phyloP scores from a whole-genome alignment of 2,329 filamentous ascomycete species.

The Colletotrichum cuscutae region DNA sequence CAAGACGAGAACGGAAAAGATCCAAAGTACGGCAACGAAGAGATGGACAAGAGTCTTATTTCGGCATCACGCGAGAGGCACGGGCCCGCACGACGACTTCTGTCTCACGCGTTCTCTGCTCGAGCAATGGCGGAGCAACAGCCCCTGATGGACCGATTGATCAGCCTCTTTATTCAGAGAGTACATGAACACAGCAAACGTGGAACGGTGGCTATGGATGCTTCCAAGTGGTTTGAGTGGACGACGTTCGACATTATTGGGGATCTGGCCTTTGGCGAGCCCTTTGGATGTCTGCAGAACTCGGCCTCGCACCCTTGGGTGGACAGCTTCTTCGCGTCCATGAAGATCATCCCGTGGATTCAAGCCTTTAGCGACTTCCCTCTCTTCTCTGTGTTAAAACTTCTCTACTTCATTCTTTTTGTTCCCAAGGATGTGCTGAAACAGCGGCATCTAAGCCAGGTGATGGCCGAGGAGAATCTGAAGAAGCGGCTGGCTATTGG shows the following conservation, averaged over 20 bases:
- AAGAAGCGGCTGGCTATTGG: neutral
- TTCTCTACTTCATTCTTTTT: neutral
- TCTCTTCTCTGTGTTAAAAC: neutral
- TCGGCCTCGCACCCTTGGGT: constrained; percentile 41
- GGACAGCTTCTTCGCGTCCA: constrained; percentile 35
- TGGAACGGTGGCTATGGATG: neutral
- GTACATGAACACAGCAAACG: constrained; percentile 37
- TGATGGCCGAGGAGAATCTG: neutral
- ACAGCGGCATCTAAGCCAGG: neutral
- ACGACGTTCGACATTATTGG: constrained; percentile 44
- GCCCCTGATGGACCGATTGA: constrained; percentile 40
- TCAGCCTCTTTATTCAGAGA: constrained; percentile 43
- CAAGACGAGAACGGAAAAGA: constrained; percentile 19
- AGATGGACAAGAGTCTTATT: neutral
- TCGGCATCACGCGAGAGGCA: constrained; percentile 33
- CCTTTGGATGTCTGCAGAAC: constrained; percentile 40
- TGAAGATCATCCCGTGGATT: neutral
- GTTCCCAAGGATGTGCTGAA: neutral
- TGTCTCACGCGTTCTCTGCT: constrained; percentile 44
- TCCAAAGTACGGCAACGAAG: neutral
- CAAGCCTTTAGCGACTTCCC: constrained; percentile 3
- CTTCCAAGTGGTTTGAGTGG: constrained; percentile 33
- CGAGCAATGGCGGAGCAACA: constrained; percentile 44
- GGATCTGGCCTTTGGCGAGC: constrained; percentile 42
- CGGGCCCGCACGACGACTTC: constrained; percentile 33